Percentiles rank a stretch among this genome's conserved stretches.
Conservation (phyloP, 2,329 filamentous ascomycete species). For the Colletotrichum karsti region DNA sequence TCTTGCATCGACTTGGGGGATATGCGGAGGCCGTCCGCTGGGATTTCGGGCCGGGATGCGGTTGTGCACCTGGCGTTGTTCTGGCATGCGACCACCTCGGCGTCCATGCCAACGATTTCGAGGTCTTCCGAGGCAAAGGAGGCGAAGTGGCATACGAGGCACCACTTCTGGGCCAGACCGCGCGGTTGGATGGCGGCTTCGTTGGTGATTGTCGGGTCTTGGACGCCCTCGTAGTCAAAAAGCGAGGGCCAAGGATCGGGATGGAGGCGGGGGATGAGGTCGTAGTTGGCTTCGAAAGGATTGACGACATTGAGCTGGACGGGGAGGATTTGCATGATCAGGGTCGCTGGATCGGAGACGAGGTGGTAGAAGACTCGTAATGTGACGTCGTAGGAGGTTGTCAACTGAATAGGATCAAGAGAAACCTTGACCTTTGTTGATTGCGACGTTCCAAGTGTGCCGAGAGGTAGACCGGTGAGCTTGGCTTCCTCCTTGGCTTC, state of each 20-base stretch:
- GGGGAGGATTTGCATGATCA: conserved; percentile 77
- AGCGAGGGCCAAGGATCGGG: conserved; percentile 85
- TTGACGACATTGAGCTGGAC: conserved; percentile 78
- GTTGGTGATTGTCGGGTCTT: conserved; percentile 42
- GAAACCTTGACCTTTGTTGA: conserved; percentile 54
- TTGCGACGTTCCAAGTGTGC: conserved; percentile 55
- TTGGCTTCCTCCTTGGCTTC: conserved; percentile 50
- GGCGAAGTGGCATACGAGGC: conserved; percentile 74
- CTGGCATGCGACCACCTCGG: conserved; percentile 67
- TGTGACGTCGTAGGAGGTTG: conserved; percentile 71
- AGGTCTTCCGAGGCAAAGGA: conserved; percentile 82
- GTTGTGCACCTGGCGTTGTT: conserved; percentile 69
- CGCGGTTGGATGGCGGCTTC: conserved; percentile 39
- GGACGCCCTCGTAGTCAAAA: conserved; percentile 70
- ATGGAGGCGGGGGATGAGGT: conserved; percentile 83
- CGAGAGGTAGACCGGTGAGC: conserved; percentile 51
- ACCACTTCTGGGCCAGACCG: conserved; percentile 85
- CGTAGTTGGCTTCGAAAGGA: conserved; percentile 93
- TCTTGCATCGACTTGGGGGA: conserved; percentile 75
- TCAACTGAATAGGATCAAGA: conserved; percentile 59
- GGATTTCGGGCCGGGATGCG: conserved; percentile 46
- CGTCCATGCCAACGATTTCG: conserved; percentile 67
- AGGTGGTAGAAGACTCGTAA: conserved; percentile 82
- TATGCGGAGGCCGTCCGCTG: conserved; percentile 58
- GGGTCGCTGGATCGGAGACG: conserved; percentile 80